Evolutionary conservation across 2,329 filamentous ascomycete genomes (phyloP).

Genomic region (Cladosporium austrohemisphaericum): DNA sequence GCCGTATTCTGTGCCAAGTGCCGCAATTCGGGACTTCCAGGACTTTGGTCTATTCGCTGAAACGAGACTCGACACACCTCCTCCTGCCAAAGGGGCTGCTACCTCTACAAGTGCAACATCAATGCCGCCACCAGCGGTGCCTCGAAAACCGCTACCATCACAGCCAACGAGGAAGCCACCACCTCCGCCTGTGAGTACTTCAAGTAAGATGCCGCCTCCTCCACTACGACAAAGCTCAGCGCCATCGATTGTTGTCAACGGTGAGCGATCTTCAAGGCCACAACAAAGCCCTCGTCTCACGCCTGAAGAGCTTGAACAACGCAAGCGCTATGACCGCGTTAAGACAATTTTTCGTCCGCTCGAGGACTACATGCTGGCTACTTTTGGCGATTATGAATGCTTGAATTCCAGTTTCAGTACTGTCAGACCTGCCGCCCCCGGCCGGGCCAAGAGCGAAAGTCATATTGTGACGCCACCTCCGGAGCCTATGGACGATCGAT

Average conservation of each 20-base stretch:
- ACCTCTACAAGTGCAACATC: constrained; percentile 15
- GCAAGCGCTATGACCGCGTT: constrained; percentile 35
- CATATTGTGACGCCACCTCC: constrained; percentile 36
- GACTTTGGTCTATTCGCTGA: constrained; percentile 27
- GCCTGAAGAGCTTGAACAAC: constrained; percentile 25
- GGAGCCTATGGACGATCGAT: constrained; percentile 25
- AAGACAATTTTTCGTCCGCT: constrained; percentile 68
- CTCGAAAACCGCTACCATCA: constrained; percentile 26
- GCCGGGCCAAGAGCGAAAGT: constrained; percentile 43
- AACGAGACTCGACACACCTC: constrained; percentile 24
- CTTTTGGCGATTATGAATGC: constrained; percentile 65
- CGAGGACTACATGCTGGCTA: constrained; percentile 70
- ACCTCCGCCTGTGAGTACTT: constrained; percentile 28
- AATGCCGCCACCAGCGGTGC: constrained; percentile 11
- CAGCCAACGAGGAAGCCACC: constrained; percentile 32
- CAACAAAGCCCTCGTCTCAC: constrained; percentile 26
- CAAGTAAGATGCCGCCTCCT: constrained; percentile 18
- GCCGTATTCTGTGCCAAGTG: constrained; percentile 18
- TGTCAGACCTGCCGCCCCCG: constrained; percentile 39
- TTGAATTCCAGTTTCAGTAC: constrained; percentile 74
- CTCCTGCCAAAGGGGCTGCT: constrained; percentile 1
- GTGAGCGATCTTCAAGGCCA: constrained; percentile 23
- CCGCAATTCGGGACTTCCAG: constrained; percentile 24
- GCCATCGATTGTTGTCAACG: constrained; percentile 16
- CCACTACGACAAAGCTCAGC: constrained; percentile 4